These are phyloP conservation scores for Rhodocollybia butyracea DNA, from an alignment of 768 basidiomycete genomes.

Conservation along the genomic window DNA sequence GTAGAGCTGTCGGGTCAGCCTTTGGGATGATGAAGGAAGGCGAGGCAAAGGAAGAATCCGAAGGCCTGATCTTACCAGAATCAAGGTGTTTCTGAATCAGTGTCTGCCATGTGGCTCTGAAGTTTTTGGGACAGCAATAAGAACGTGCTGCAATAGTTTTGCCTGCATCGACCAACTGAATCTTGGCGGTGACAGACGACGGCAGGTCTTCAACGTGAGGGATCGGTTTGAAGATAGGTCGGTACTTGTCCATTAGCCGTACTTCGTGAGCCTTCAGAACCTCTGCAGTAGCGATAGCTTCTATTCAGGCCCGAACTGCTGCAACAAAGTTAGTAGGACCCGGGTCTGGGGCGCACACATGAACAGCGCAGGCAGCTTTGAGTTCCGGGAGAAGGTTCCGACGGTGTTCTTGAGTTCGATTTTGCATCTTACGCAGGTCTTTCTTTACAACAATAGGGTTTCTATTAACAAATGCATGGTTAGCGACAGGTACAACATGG, in stretches of 20 bases:
- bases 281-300: neutral
- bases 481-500: neutral
- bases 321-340: too few relatives aligned
- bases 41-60: constrained; percentile 20
- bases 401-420: neutral
- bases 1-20: constrained; percentile 18
- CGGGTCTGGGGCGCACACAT: too few relatives aligned
- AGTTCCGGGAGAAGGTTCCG: too few relatives aligned
- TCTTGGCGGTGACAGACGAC: constrained; percentile 12
- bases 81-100: constrained; percentile 27
- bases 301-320: neutral
- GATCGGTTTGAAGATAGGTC: constrained; percentile 20
- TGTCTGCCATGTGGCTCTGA: constrained; percentile 21
- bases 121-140: constrained; percentile 29
- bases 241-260: constrained; percentile 10
- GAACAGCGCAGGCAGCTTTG: too few relatives aligned
- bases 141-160: constrained; percentile 11
- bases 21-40: constrained; percentile 31
- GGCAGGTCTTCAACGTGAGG: constrained; percentile 21
- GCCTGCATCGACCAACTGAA: constrained; percentile 19
- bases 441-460: neutral
- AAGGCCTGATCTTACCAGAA: constrained; percentile 24
- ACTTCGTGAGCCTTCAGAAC: neutral
- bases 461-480: neutral
- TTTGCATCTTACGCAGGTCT: neutral